Base-by-base conservation (phyloP, 1,139 yeast genomes). In the Blastobotrys indianensis region DNA sequence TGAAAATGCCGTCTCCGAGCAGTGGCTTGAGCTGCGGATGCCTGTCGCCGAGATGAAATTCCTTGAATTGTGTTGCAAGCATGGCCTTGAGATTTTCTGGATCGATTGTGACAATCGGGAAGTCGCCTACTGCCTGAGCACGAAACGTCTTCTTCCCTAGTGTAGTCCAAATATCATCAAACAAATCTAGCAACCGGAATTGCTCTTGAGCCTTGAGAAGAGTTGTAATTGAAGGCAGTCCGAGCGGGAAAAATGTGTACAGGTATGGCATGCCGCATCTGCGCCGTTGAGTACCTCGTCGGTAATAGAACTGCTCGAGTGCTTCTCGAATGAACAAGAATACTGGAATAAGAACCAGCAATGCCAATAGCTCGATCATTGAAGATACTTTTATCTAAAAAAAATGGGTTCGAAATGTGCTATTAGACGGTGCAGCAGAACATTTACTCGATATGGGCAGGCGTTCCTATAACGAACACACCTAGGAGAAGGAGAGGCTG, bases 1-100 rank as follows among this genome's bases (percentile, higher is more conserved):
- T 75, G 61, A 77, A 77, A 45, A 77, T 75, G 3, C 82, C 82
- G 49, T 75, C 73, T 6, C 82, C 82, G 34, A 77, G 64, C 29
- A 75, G 59, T 1, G 77, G 76, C 36, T 50, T 49, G 54, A 75
- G 65, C 48, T 65, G 69, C 4, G 56, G 56, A 59, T 73, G 72
- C 53, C 81, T 69, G 1, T 58, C 56, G 1, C 80, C 81, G 44
- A 77, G 67, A 9, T 68, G 67, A 60, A 73, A 76, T 48, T 76
- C 79, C 50, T 66, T 65, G 56, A 76, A 76, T 51, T 75, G 54
- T 13, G 68, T 65, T 1, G 69, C 64, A 39, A 66, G 54, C 4
- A 66, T 40, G 1, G 67, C 55, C 54, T 66, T 65, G 51, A 66
- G 41, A 53, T 59, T 69, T 52, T 70, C 77, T 2, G 85, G 83